Evolutionary conservation across 768 basidiomycete genomes (phyloP), one percentile per base, ranked within the genome.

Genomic region (Kwoniella pini): DNA sequence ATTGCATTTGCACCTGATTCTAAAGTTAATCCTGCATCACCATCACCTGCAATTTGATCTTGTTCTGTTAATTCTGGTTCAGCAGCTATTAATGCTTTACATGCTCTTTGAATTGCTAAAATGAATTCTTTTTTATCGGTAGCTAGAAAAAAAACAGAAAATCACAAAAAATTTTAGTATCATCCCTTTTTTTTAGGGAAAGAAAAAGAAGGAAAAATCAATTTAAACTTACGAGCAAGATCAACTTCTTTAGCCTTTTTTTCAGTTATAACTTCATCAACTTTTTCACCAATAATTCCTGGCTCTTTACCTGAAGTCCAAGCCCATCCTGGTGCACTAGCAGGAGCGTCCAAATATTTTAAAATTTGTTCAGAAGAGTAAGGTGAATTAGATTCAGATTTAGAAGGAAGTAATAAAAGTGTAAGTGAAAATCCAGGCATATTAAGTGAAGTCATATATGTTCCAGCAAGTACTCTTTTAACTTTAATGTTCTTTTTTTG

Each of bases 21-120:
- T 60, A 86, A 84, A 6, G 85, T 86, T 38, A 82, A 77, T 9
- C 86, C 85, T 46, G 85, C 85, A 69, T 87, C 85, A 4, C 94
- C 94, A 72, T 98, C 94, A 26, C 94, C 94, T 1, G 90, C 89
- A 54, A 97, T 87, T 58, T 84, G 87, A 76, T 99, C 95, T 86
- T 91, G 88, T 19, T 83, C 80, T 13, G 94, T 97, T 62, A 99
- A 91, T 66, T 93, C 91, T 1, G 88, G 85, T 76, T 97, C 94
- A 7, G 88, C 88, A 7, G 79, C 79, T 60, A 91, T 84, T 62
- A 97, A 79, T 1, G 69, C 52, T 33, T 67, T 50, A 42, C 67
- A 73, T 4, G 71, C 66, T 42, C 69, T 64, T 22, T 53, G 65
- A 39, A 73, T 70, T 3, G 70, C 63, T 12, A 58, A 51, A 33